Conservation (phyloP, 441 rosid genomes). For the Eruca vesicaria region DNA sequence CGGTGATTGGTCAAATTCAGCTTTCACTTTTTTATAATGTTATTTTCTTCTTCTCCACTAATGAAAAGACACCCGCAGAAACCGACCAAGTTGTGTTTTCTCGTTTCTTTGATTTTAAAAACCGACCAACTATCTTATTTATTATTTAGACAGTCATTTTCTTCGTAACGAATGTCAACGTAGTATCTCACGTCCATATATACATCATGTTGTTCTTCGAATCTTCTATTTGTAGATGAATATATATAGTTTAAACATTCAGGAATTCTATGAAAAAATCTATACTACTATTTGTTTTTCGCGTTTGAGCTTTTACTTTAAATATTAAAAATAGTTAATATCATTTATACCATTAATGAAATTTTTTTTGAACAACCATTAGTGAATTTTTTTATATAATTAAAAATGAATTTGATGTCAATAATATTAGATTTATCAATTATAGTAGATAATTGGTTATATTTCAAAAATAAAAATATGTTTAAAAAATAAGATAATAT, state of each 20-base stretch:
- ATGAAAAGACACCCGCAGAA: background rate
- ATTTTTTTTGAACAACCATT: too few species aligned
- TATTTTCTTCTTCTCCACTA: background rate
- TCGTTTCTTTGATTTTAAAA: background rate
- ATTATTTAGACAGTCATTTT: slow-evolving; percentile 10
- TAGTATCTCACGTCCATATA: slow-evolving; percentile 9
- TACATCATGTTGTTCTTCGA: background rate
- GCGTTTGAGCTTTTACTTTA: too few species aligned
- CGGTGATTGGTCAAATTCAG: slow-evolving; percentile 31
- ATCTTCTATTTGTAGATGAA: background rate
- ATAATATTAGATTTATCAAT: too few species aligned
- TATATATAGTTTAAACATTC: background rate
- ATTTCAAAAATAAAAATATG: too few species aligned
- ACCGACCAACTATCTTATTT: slow-evolving; percentile 22
- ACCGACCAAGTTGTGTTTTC: slow-evolving; percentile 1
- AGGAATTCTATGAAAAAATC: background rate
- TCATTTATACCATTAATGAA: too few species aligned
- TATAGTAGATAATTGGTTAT: too few species aligned
- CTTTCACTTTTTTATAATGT: slow-evolving; percentile 24
- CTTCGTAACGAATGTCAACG: background rate
- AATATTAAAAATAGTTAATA: too few species aligned
- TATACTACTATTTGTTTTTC: too few species aligned
- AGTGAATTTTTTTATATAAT: too few species aligned
- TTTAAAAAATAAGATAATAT: too few species aligned
- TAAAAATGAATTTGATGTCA: too few species aligned